Evolutionary conservation across 2,329 filamentous ascomycete genomes (phyloP).

Genomic region (Chrysoporthe deuterocubensis): DNA sequence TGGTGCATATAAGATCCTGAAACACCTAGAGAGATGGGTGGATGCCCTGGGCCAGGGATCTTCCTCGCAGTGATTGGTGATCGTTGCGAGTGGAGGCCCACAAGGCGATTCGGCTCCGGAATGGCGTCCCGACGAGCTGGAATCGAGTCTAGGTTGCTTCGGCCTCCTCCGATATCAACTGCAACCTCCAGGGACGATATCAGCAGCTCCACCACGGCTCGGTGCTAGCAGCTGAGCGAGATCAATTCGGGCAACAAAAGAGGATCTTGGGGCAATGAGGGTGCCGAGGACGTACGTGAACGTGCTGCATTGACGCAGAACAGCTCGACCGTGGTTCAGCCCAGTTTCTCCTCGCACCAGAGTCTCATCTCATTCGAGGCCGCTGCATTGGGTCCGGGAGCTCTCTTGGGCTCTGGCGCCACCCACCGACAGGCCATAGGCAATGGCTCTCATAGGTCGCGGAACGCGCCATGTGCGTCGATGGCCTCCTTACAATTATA

Average conservation of each 20-base stretch:
- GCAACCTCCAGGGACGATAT: background rate
- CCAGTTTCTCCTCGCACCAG: background rate
- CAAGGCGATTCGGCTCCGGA: background rate
- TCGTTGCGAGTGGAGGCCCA: background rate
- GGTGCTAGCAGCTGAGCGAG: background rate
- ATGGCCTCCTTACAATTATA: background rate
- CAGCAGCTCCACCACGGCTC: constrained; percentile 6
- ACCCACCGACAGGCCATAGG: background rate
- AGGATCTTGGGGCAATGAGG: background rate
- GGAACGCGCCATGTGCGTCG: background rate
- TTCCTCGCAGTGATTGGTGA: constrained; percentile 6
- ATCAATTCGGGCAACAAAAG: background rate
- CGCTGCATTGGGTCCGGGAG: background rate
- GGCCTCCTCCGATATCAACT: constrained; percentile 15
- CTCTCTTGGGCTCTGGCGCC: background rate
- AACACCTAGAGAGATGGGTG: constrained; percentile 1
- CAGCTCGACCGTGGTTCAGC: background rate
- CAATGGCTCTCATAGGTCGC: constrained; percentile 3
- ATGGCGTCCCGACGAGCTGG: constrained; percentile 9
- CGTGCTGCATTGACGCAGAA: background rate
- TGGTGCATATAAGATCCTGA: constrained; percentile 14
- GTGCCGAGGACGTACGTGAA: background rate
- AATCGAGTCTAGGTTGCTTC: background rate
- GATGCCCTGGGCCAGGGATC: background rate
- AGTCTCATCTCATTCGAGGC: background rate